Evolutionary conservation across 257 asterid species (phyloP).

Genomic region (Plectranthus barbatus): DNA sequence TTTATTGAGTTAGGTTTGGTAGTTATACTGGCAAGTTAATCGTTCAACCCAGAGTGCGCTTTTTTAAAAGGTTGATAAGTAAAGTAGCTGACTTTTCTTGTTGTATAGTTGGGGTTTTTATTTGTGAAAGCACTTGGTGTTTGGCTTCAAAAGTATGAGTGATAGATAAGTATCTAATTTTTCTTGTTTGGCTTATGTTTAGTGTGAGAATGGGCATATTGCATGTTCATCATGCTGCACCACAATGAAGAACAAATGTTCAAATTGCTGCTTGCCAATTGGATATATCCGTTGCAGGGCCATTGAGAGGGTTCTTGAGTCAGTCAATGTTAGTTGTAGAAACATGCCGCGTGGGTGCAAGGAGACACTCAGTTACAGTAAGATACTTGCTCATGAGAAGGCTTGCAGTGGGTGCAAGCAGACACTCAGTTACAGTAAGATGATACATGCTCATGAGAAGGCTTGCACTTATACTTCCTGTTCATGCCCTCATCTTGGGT

Average conservation of each 20-base stretch:
- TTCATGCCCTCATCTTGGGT: slow-evolving; percentile 40
- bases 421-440: slow-evolving; percentile 30
- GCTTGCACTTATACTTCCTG: slow-evolving; percentile 42
- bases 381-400: slow-evolving; percentile 43
- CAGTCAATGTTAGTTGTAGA: slow-evolving; percentile 37
- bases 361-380: slow-evolving; percentile 27
- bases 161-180: too few relatives aligned
- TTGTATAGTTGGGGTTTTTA: background rate
- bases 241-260: slow-evolving; percentile 47
- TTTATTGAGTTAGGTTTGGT: too few relatives aligned
- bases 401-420: slow-evolving; percentile 58
- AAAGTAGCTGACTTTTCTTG: background rate
- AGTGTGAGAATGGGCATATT: slow-evolving; percentile 85
- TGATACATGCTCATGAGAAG: slow-evolving; percentile 42
- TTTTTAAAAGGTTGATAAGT: background rate
- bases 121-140: background rate
- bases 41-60: too few relatives aligned
- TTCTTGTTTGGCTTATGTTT: slow-evolving; percentile 4
- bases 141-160: background rate
- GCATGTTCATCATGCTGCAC: slow-evolving; percentile 66
- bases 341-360: slow-evolving; percentile 47
- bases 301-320: slow-evolving; percentile 59
- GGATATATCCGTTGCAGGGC: slow-evolving; percentile 75
- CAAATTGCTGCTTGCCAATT: slow-evolving; percentile 48
- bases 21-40: too few relatives aligned